Base-by-base conservation (phyloP, 306 rosid genomes). In the Acacia confusa region DNA sequence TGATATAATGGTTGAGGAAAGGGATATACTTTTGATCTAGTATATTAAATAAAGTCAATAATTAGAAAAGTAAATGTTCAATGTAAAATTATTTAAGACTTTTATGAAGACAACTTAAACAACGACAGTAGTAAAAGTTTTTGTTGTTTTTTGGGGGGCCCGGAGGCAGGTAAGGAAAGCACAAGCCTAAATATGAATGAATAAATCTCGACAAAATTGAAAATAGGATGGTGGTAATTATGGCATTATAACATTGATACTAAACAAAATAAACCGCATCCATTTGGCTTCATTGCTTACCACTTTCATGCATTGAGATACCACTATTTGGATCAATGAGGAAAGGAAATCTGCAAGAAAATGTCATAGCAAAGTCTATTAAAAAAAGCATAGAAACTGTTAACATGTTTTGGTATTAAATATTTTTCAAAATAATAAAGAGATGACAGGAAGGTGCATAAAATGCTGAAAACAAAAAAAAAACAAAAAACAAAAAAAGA, bases 341-440 rank as follows among this genome's bases (percentile, higher is more conserved):
- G 85, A 90, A 94, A 74, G 98, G 98, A 89, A 94, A 92, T 91
- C 98, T 94, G 90, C 86, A 92, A 75, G 61, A 30, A 40, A 72
- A 58, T 82, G 71, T 70, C 34, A 48, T 17, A 45, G n/a, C 14
- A 72, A 70, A 70, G 47, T 55, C 38, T 72, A 55, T 40, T 45
- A 77, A 50, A 45, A 47, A 36, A 64, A 74, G 25, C 78, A 27
- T 75, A 30, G 15, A 50, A 65, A 74, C 27, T 44, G 48, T 65
- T 30, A 71, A 65, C 45, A 71, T 71, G 28, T 41, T 72, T 44
- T 30, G 61, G 66, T 8, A 60, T 57, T 34, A 43, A 78, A 24
- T 28, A 67, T 76, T 76, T 47, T 30, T 64, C 22, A 75, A 78
- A 40, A 78, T 66, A 57, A 6, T 45, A 67, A 44, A 75, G 36